phyloP scores from a whole-genome alignment of 306 rosid genomes.

The Citrullus amarus region DNA sequence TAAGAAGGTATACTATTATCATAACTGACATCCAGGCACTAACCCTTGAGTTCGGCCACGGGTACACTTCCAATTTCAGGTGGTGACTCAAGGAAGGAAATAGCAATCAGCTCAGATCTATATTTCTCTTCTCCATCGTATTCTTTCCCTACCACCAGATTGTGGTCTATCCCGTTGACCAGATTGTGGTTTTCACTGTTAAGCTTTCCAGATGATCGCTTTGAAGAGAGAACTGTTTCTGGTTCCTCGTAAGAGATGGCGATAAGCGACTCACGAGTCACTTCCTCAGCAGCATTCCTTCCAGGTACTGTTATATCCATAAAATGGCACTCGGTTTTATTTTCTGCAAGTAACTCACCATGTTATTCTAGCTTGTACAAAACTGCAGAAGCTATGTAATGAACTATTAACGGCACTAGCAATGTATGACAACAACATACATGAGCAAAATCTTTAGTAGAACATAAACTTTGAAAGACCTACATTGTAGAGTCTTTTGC shows the following conservation, averaged over 20 bases:
- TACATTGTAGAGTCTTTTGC: not conserved
- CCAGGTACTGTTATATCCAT: constrained; percentile 32
- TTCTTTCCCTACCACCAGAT: constrained; percentile 12
- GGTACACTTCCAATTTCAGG: constrained; percentile 25
- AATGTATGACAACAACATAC: not conserved
- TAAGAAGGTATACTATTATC: not conserved
- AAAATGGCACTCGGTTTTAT: constrained; percentile 13
- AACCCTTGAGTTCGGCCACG: constrained; percentile 13
- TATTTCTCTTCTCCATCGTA: constrained; percentile 25
- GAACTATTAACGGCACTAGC: not conserved
- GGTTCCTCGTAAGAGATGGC: constrained; percentile 33
- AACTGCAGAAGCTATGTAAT: not conserved
- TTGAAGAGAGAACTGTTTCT: constrained; percentile 22
- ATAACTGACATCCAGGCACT: constrained; percentile 6
- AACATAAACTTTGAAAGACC: not conserved
- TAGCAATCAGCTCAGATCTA: constrained; percentile 41
- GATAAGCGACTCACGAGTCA: constrained; percentile 47
- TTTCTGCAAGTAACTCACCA: constrained; percentile 17
- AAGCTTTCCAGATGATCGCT: constrained; percentile 14
- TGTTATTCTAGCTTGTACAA: not conserved
- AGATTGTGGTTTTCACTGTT: not conserved
- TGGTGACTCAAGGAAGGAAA: constrained; percentile 30
- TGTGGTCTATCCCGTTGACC: not conserved
- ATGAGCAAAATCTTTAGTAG: not conserved
- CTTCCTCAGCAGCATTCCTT: constrained; percentile 28